Base-by-base conservation (phyloP, 192 early-diverging fungal species). In the Martensiomyces pterosporus region DNA sequence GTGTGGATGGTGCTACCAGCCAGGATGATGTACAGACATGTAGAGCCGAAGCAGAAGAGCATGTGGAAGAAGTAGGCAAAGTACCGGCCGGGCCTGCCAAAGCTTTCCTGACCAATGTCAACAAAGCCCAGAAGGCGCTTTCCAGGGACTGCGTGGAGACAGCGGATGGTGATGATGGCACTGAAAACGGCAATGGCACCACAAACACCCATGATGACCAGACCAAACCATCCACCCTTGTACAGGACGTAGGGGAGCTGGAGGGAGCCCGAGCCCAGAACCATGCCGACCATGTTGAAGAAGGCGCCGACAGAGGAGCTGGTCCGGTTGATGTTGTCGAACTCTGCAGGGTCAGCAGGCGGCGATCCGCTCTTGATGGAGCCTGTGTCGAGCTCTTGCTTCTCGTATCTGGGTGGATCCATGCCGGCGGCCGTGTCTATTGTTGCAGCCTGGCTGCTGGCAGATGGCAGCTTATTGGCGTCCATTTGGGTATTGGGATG, bases 181-280 rank as follows among this genome's bases (percentile, higher is more conserved):
- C 82, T 79, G 50, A 85, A 85, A 22, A 73, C 24, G 19, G 78
- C 77, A 56, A 83, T 82, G 15, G 81, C 43, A 39, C 80, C 79
- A 4, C 81, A 78, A 39, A 85, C 57, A 16, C 79, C 15, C 14
- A 88, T 47, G 45, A 88, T 46, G 16, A 76, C 44, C 7, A 83
- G 39, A 43, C 79, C 79, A 29, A 85, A 59, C 86, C 86, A 88
- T 4, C 86, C 86, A 43, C 76, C 67, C 38, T 80, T 60, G 17
- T 43, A 55, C 7, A 88, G 60, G 2, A 83, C 80, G 47, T 79
- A 86, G 2, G 86, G 86, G 12, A 88, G 62, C 44, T 84, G 83
- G 14, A 88, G 74, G n/a, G 80, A 71, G 13, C 86, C 86, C 7
- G 79, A 79, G 26, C 85, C 85, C 22, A 80, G 79, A 8, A 85